phyloP scores from a whole-genome alignment of 306 rosid species.

The Clitoria ternatea region DNA sequence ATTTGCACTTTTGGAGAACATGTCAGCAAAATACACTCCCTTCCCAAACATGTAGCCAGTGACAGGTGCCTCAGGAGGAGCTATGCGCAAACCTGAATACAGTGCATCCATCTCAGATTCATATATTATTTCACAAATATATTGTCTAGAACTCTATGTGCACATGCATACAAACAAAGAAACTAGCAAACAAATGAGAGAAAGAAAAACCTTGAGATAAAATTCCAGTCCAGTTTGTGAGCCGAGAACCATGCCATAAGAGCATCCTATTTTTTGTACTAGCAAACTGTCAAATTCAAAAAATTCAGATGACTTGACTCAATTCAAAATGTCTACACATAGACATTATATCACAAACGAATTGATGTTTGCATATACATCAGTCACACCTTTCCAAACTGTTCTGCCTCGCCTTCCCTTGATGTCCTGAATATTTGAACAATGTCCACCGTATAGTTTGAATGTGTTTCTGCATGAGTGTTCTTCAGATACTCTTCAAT shows the following conservation, averaged over 20 bases:
- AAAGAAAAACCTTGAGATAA: constrained; percentile 81
- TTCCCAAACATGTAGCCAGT: constrained; percentile 98
- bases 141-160: neutral
- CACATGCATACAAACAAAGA: constrained; percentile 8
- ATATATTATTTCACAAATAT: constrained; percentile 19
- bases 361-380: too few relatives aligned
- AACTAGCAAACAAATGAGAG: neutral
- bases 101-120: constrained; percentile 14
- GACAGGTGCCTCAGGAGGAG: constrained; percentile 97
- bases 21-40: constrained; percentile 95
- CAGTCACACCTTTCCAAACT: constrained; percentile 69
- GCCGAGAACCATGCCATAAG: constrained; percentile 97
- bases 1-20: constrained; percentile 99
- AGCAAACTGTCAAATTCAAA: constrained; percentile 55
- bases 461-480: constrained; percentile 89
- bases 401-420: constrained; percentile 69
- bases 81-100: constrained; percentile 84
- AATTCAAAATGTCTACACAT: constrained; percentile 11
- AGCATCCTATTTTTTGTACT: constrained; percentile 74
- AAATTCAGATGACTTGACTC: neutral
- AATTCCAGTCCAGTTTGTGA: constrained; percentile 95
- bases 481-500: constrained; percentile 71
- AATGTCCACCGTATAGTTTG: constrained; percentile 67
- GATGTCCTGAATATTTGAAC: constrained; percentile 65
- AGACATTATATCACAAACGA: neutral